Base-by-base conservation (phyloP, 2,329 filamentous ascomycete genomes). In the Trichoderma gracile region DNA sequence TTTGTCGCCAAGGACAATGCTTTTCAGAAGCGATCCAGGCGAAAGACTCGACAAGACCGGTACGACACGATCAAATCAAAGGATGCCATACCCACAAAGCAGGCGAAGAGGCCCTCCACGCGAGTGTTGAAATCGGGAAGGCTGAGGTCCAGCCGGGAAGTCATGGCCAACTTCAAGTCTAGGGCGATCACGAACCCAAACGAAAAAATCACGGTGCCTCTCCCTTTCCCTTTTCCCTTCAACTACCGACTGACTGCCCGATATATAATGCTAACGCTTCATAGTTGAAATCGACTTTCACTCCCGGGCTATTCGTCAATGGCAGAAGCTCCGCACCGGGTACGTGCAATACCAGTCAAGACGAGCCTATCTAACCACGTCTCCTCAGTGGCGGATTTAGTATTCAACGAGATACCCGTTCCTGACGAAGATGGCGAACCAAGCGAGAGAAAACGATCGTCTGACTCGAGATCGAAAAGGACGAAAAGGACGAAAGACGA, bases 161-260 rank as follows among this genome's bases (percentile, higher is more conserved):
- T 88, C 8, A 82, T 87, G 73, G 73, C 79, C 7, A 82, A 82
- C 21, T 90, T 89, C 67, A 76, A 76, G 14, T 87, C 86, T 1
- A 73, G 80, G 3, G 82, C 81, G 58, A 79, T 89, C 47, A 73
- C 80, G 12, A 78, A 79, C 15, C 68, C 80, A 15, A 78, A 78
- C 19, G 68, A 68, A 8, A 71, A 69, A 53, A 64, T 78, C 23
- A 77, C 70, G 14, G 78, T 78, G 56, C 63, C 73, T 64, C 3
- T 17, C n/a, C 17, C 27, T 25, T 10, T 40, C 2, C 19, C 3
- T 25, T 43, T 27, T 3, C 55, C 14, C 23, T 14, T 8, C 7
- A 54, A 14, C 59, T 42, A 17, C 43, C 46, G 9, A 19, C 7
- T n/a, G 23, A n/a, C n/a, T n/a, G n/a, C n/a, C 30, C 15, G 21